Evolutionary conservation across 2,329 filamentous ascomycete species (phyloP).

Genomic region (Fusarium siculi): DNA sequence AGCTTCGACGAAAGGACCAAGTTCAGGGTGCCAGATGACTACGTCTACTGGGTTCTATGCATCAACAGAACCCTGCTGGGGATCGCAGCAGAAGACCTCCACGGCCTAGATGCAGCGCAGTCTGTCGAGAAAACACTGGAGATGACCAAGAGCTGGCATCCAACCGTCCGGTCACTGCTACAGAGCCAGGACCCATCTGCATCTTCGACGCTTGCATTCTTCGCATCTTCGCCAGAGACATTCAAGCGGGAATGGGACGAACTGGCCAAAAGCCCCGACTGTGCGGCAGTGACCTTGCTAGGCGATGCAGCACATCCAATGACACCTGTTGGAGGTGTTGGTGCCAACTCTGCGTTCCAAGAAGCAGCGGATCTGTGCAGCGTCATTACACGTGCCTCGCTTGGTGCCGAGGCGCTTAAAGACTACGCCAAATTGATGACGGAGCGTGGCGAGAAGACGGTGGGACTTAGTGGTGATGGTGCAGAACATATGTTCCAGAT

Average conservation of each 20-base stretch:
- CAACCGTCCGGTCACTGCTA: background rate
- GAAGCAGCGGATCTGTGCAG: background rate
- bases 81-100: background rate
- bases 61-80: background rate
- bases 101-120: background rate
- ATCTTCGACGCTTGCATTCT: background rate
- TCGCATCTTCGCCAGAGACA: rapidly evolving
- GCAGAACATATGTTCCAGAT: background rate
- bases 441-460: background rate
- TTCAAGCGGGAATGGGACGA: background rate
- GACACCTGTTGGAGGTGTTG: background rate
- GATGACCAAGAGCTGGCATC: background rate
- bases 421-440: rapidly evolving
- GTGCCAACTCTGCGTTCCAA: background rate
- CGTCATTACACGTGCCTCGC: rapidly evolving
- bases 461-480: background rate
- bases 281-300: background rate
- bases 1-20: background rate
- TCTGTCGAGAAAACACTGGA: background rate
- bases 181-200: background rate
- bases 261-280: rapidly evolving
- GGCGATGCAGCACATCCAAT: background rate
- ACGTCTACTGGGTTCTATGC: background rate
- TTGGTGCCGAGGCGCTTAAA: background rate
- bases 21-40: background rate